Conservation (phyloP, 1,284 basidiomycete species). For the Rugosomyces carneus region DNA sequence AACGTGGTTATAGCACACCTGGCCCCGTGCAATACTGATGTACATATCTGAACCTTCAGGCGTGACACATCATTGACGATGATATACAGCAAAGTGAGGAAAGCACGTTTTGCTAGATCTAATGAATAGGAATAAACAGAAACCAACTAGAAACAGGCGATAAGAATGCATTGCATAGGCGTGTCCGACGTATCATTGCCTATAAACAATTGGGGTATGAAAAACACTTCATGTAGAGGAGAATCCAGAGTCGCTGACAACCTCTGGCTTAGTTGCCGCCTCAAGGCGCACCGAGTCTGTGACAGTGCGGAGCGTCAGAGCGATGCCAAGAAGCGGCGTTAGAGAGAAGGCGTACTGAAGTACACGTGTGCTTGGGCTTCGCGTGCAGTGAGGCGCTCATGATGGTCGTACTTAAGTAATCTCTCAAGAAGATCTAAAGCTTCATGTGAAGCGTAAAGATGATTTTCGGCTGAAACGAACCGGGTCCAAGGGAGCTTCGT, state of each 20-base stretch:
- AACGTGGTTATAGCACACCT: constrained; percentile 26
- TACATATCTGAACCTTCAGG: constrained; percentile 8
- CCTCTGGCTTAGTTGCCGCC: constrained; percentile 43
- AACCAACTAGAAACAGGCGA: constrained; percentile 12
- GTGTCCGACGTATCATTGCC: constrained; percentile 6
- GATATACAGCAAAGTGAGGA: constrained; percentile 3
- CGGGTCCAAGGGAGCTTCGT: constrained; percentile 72
- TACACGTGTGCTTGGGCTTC: constrained; percentile 76
- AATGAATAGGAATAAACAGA: constrained; percentile 6
- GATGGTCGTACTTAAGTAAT: constrained; percentile 80
- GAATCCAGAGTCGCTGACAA: constrained; percentile 54
- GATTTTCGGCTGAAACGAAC: constrained; percentile 70
- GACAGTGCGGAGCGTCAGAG: constrained; percentile 2
- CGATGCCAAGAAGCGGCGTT: constrained; percentile 1
- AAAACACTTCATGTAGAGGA: constrained; percentile 37
- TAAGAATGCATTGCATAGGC: background rate
- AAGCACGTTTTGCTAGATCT: constrained; percentile 15
- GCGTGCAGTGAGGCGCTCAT: constrained; percentile 75
- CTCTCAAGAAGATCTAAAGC: constrained; percentile 81
- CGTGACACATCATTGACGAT: constrained; percentile 2
- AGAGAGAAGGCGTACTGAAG: constrained; percentile 50
- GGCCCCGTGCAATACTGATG: constrained; percentile 15
- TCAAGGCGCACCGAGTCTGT: constrained; percentile 50
- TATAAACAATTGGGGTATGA: constrained; percentile 4
- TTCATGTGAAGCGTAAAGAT: constrained; percentile 67